Base-by-base conservation (phyloP, 768 basidiomycete genomes). In the Boletus reticuloceps region DNA sequence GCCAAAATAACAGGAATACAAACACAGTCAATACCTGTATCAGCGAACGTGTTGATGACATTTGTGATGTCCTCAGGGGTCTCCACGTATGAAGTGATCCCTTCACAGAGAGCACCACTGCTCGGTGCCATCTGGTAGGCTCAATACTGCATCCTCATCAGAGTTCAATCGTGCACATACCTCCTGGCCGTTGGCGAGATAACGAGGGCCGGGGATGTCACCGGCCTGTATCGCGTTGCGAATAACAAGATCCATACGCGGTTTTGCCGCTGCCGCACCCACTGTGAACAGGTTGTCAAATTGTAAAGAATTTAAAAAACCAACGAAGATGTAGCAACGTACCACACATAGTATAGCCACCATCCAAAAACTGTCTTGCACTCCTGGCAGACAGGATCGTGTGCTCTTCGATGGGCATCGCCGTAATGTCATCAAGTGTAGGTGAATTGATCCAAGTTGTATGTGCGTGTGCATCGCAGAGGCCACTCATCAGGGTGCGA, bases 281-380 rank as follows among this genome's bases (percentile, higher is more conserved):
- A 74, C 66, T 68, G 37, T 36, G 13, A 38, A 44, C 17, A 32
- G 7, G 37, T 22, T 0, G 10, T 58, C 8, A 47, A 9, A 9
- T 32, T 17, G 10, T 6, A 14, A 50, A 48, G n/a, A 34, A 31
- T 17, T 37, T 22, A 13, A 50, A n/a, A n/a, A 13, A 7, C 10
- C 2, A 5, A 22, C 13, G 7, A 32, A 39, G 25, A 25, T 16
- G 36, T 22, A 19, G 13, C 1, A n/a, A 60, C 67, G 6, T 36
- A 68, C 66, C 44, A 47, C 73, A 74, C 74, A 75, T 74, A 1
- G 73, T 74, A 47, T 74, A 74, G 6, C 73, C 73, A 51, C 71
- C 62, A 37, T 74, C 71, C 4, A 74, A 52, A 55, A 73, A 74
- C 19, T 66, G 73, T 46, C 54, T 60, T 8, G 71, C 73, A 46